phyloP scores from a whole-genome alignment of 805 yeast species.

The Metschnikowia borealis region DNA sequence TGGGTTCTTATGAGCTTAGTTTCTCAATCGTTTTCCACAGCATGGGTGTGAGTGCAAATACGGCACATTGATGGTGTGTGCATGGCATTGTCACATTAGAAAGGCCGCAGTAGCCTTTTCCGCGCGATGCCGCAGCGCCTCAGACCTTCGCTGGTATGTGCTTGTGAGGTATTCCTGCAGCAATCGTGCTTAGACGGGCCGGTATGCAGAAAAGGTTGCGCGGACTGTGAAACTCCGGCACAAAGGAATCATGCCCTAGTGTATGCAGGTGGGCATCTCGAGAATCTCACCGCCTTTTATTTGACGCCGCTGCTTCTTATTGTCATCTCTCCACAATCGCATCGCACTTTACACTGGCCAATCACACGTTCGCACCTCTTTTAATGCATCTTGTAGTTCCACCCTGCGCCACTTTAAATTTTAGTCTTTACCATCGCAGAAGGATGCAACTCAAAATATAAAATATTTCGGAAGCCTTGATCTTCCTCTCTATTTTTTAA shows the following conservation, averaged over 20 bases:
- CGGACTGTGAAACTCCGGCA: background rate
- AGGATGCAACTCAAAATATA: background rate
- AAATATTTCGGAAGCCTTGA: background rate
- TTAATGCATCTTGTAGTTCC: background rate
- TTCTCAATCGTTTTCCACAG: background rate
- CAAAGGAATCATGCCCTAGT: background rate
- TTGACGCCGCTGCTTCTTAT: slow-evolving; percentile 1
- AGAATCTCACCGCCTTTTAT: background rate
- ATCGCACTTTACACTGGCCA: slow-evolving; percentile 3
- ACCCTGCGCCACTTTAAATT: background rate
- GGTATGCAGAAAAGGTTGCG: background rate
- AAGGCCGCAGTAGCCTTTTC: background rate
- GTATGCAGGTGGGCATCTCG: background rate
- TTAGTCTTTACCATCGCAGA: background rate
- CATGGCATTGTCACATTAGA: background rate
- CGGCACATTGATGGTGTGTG: background rate
- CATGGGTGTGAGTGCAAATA: background rate
- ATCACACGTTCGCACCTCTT: slow-evolving; percentile 1
- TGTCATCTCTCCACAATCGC: slow-evolving; percentile 5
- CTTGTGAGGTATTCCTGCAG: background rate
- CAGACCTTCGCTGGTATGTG: background rate
- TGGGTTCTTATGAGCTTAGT: no score
- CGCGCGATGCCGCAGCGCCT: background rate
- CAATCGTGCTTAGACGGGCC: background rate
- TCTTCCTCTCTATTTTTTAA: background rate